Percentiles rank a stretch among this genome's conserved stretches.
Evolutionary conservation across 129 eudicot species (phyloP).

Genomic region (Helichrysum umbraculigerum): DNA sequence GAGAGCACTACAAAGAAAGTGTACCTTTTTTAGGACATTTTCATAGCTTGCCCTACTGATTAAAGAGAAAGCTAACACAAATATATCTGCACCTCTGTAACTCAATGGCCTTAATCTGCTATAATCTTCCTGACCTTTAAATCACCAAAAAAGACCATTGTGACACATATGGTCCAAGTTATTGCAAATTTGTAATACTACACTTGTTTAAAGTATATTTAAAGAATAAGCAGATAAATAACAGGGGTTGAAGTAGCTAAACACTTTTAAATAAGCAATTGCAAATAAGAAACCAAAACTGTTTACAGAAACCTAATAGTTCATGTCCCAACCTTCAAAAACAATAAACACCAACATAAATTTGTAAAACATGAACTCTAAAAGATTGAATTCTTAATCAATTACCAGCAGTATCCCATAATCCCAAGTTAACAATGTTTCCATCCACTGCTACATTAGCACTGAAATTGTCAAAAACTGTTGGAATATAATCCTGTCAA

Average conservation of each 20-base stretch:
- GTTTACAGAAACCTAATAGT: not conserved
- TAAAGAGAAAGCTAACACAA: conserved; percentile 95
- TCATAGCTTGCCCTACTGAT: conserved; percentile 95
- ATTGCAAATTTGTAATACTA: not conserved
- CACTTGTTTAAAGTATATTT: no score
- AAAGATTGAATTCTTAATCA: conserved; percentile 16
- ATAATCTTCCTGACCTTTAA: conserved; percentile 92
- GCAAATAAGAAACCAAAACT: not conserved
- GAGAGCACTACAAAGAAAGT: conserved; percentile 33
- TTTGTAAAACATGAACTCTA: not conserved
- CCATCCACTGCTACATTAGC: conserved; percentile 99
- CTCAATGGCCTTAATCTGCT: conserved; percentile 99
- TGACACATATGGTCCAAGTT: not conserved
- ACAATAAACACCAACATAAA: not conserved
- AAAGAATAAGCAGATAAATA: not conserved
- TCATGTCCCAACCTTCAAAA: conserved; percentile 1
- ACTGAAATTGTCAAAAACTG: conserved; percentile 96
- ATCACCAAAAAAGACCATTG: conserved; percentile 3
- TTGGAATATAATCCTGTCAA: conserved; percentile 94
- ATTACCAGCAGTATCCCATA: conserved; percentile 99
- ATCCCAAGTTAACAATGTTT: conserved; percentile 86
- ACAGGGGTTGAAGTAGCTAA: not conserved
- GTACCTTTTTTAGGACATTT: conserved; percentile 98
- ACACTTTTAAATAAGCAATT: not conserved
- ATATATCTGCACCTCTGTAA: conserved; percentile 96